Percentiles rank a stretch among this genome's conserved stretches.
Conservation (phyloP, 176 grass and related monocot genomes). For the Tuctoria greenei region DNA sequence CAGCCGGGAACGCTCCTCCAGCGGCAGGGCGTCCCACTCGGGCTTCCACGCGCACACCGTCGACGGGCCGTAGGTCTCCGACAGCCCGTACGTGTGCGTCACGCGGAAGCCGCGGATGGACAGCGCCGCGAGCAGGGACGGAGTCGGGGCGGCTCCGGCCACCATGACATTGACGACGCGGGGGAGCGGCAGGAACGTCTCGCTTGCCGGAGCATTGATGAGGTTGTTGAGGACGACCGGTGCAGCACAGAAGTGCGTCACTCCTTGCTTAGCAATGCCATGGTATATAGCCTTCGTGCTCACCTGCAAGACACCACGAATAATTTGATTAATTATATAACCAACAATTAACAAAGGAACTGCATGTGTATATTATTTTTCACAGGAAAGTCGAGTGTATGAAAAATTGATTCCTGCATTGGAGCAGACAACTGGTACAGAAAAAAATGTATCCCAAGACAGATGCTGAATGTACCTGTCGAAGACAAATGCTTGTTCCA, state of each 20-base stretch:
- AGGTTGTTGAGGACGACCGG: conserved; percentile 79
- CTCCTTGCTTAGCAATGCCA: conserved; percentile 69
- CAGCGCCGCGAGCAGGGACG: conserved; percentile 60
- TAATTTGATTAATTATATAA: conserved; percentile 1
- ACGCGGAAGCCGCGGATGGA: conserved; percentile 75
- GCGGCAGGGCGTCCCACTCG: conserved; percentile 65
- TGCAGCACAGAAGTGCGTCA: conserved; percentile 87
- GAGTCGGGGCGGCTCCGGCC: conserved; percentile 79
- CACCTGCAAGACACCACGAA: conserved; percentile 46
- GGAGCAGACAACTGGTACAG: not conserved
- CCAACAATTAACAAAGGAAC: not conserved
- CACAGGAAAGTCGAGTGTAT: not conserved
- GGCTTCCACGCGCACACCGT: conserved; percentile 80
- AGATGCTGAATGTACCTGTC: conserved; percentile 52
- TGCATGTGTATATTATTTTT: not conserved
- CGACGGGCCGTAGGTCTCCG: conserved; percentile 80
- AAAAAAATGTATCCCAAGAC: not conserved
- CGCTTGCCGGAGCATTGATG: conserved; percentile 75
- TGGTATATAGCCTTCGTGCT: conserved; percentile 73
- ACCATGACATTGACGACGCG: conserved; percentile 63
- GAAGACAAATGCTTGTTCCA: conserved; percentile 93
- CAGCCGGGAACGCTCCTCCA: conserved; percentile 64
- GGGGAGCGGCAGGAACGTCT: conserved; percentile 72
- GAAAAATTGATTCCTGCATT: not conserved
- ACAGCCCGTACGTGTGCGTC: conserved; percentile 83